A percentile compares a stretch with the other conserved stretches of the same genome.
Conservation (phyloP, 768 basidiomycete genomes). For the Harrya chromipes region DNA sequence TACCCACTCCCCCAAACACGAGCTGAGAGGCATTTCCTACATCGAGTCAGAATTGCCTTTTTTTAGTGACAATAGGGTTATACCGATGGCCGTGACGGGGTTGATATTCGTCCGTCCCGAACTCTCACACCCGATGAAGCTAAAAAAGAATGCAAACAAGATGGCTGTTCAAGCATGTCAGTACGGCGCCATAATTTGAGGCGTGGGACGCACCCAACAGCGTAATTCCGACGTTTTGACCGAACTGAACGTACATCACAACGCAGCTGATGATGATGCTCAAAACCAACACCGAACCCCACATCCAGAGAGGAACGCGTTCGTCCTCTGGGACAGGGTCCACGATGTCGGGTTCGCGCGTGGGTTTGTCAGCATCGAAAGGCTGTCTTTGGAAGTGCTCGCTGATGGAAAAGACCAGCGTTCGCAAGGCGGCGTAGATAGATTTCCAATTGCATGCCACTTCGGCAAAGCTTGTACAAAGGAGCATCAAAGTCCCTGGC, state of each 20-base stretch:
- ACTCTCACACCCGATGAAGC: conserved; percentile 64
- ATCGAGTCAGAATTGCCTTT: not conserved
- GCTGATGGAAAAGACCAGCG: conserved; percentile 1
- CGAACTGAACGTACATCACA: conserved; percentile 52
- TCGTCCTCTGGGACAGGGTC: conserved; percentile 54
- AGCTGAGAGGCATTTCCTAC: conserved; percentile 52
- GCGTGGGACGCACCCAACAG: conserved; percentile 14
- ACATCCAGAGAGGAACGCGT: conserved; percentile 54
- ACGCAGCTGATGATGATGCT: conserved; percentile 49
- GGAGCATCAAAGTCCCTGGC: conserved; percentile 43
- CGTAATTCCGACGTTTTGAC: conserved; percentile 45
- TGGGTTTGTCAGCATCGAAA: not conserved
- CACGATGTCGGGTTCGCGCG: conserved; percentile 38
- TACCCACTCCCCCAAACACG: conserved; percentile 59
- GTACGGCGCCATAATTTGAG: not conserved
- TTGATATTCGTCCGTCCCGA: conserved; percentile 60
- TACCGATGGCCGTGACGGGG: conserved; percentile 54
- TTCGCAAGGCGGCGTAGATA: conserved; percentile 7
- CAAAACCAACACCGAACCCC: conserved; percentile 47
- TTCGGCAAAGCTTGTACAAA: conserved; percentile 42
- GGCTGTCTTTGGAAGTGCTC: conserved; percentile 4
- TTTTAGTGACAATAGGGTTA: not conserved
- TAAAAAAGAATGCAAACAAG: conserved; percentile 60
- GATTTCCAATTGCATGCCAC: conserved; percentile 26
- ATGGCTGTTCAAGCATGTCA: conserved; percentile 32